A percentile compares a stretch with the other conserved stretches of the same genome.
These are phyloP conservation scores for Hyaloscypha bicolor DNA, from an alignment of 495 filamentous ascomycete species.

Conservation along the genomic window DNA sequence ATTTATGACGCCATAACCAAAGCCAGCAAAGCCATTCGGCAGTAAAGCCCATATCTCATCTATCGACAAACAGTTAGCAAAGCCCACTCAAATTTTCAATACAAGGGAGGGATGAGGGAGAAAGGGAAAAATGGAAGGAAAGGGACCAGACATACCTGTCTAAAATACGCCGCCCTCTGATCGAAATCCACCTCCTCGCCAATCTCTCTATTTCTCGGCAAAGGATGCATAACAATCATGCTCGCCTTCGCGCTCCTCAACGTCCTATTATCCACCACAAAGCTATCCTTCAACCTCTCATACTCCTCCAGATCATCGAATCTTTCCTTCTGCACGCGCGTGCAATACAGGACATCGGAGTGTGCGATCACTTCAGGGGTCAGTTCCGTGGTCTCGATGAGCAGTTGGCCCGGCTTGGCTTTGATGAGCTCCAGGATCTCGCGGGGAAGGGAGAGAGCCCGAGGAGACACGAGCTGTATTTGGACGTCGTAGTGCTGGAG, in stretches of 20 bases:
- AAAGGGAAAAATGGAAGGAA: not conserved
- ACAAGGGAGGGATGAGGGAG: constrained; percentile 7
- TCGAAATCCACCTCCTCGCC: constrained; percentile 96
- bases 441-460: constrained; percentile 72
- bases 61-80: constrained; percentile 50
- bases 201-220: constrained; percentile 91
- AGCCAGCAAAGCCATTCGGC: constrained; percentile 94
- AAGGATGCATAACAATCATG: constrained; percentile 93
- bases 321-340: constrained; percentile 93
- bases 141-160: constrained; percentile 74
- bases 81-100: not conserved
- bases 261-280: constrained; percentile 87
- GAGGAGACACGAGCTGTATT: constrained; percentile 87
- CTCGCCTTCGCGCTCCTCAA: constrained; percentile 87
- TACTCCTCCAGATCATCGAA: constrained; percentile 79
- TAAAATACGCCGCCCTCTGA: constrained; percentile 94
- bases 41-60: constrained; percentile 99
- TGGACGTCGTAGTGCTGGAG: constrained; percentile 93
- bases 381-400: constrained; percentile 72
- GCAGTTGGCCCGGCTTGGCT: constrained; percentile 74
- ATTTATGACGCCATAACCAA: constrained; percentile 70
- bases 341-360: constrained; percentile 93
- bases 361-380: constrained; percentile 81
- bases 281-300: constrained; percentile 82
- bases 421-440: constrained; percentile 71